Evolutionary conservation across 2,329 filamentous ascomycete genomes (phyloP).

Genomic region (Alternaria tenuissima): DNA sequence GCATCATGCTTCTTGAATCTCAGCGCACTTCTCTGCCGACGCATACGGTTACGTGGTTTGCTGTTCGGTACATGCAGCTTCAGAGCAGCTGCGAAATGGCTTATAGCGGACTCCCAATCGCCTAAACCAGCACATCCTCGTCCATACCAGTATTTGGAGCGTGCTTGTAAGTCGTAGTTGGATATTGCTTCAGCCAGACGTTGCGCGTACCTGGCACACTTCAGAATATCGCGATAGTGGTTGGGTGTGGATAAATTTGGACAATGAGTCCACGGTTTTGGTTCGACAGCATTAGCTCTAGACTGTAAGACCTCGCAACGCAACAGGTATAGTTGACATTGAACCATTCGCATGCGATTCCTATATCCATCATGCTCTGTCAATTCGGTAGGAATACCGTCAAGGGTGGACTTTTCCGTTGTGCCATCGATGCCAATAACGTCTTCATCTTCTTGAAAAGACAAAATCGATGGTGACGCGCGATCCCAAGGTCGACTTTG

Average conservation of each 20-base stretch:
- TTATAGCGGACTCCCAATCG: conserved; percentile 15
- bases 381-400: neutral
- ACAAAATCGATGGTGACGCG: neutral
- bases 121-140: conserved; percentile 17
- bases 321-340: conserved; percentile 18
- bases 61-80: conserved; percentile 12
- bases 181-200: conserved; percentile 17
- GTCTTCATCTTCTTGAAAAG: neutral
- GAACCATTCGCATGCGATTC: conserved; percentile 10
- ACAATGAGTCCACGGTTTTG: neutral
- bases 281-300: conserved; percentile 4
- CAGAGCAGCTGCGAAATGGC: conserved; percentile 19
- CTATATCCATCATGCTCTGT: neutral
- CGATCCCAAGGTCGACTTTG: neutral
- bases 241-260: neutral
- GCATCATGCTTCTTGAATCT: conserved; percentile 18
- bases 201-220: conserved; percentile 15
- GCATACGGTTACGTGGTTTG: neutral
- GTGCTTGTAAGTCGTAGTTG: conserved; percentile 21
- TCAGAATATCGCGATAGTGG: conserved; percentile 11
- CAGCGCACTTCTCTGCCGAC: conserved; percentile 1
- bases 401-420: neutral
- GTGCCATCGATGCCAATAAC: neutral
- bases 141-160: conserved; percentile 33
- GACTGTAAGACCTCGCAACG: conserved; percentile 25